Evolutionary conservation across 768 basidiomycete genomes (phyloP).

Genomic region (Naematelia encephala): DNA sequence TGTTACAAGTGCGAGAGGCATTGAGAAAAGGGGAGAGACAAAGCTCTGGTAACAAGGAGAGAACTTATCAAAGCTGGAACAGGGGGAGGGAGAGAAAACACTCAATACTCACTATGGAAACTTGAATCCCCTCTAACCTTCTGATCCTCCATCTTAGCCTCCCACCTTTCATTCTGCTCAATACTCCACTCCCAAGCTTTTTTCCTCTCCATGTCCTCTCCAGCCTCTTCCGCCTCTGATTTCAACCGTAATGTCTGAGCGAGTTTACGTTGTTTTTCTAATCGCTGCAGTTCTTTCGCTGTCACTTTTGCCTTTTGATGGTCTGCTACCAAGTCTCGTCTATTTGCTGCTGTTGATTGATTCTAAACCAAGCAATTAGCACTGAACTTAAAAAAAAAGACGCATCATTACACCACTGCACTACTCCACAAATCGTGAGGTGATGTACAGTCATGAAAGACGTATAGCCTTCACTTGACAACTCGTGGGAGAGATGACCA

Average conservation of each 20-base stretch:
- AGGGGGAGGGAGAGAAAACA: constrained; percentile 1
- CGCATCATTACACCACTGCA: no score
- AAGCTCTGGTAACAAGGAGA: neutral
- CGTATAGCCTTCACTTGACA: no score
- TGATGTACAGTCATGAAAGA: no score
- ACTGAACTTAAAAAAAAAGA: no score
- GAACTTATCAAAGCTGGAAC: neutral
- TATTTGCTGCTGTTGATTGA: constrained; percentile 74
- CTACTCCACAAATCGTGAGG: no score
- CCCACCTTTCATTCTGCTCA: constrained; percentile 95
- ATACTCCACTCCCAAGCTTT: constrained; percentile 95
- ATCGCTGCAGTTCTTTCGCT: constrained; percentile 72
- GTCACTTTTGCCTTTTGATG: constrained; percentile 71
- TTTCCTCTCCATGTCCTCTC: constrained; percentile 84
- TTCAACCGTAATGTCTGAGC: constrained; percentile 81
- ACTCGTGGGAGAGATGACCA: no score
- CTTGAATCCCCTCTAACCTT: constrained; percentile 65
- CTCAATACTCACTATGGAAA: constrained; percentile 71
- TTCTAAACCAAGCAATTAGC: constrained; percentile 58
- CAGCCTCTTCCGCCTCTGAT: constrained; percentile 81
- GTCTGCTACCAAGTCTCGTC: constrained; percentile 80
- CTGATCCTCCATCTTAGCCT: constrained; percentile 65
- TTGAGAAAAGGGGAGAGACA: constrained; percentile 4
- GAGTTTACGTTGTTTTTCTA: constrained; percentile 85
- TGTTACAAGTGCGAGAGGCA: no score